Base-by-base conservation (phyloP, 2,329 filamentous ascomycete genomes). In the Blastomyces silverae region DNA sequence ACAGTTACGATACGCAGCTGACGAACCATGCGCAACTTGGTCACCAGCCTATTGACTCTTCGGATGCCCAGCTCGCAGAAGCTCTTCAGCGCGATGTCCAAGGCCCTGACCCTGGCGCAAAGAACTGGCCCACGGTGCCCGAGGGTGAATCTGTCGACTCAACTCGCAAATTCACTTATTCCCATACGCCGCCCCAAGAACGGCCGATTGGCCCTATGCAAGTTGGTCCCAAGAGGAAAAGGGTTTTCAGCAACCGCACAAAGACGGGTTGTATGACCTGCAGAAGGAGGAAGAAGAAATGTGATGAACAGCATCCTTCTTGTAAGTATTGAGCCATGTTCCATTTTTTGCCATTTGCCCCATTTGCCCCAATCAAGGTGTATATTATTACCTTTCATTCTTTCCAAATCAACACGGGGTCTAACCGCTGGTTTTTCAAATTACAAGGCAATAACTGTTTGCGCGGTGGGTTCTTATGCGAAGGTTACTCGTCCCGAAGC, bases 201-300 rank as follows among this genome's bases (percentile, higher is more conserved):
- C 71, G 75, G 56, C 64, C 75, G 60, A 69, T 73, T 46, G 65
- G 73, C 42, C 72, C 77, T 37, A 70, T 76, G 66, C 75, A 71
- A 67, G 70, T 77, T 64, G 73, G 77, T 65, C 73, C 76, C 17
- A 79, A 82, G 68, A 75, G 81, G 65, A 83, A 83, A 66, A 76
- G 81, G 25, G 79, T 81, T 73, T 97, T 97, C 73, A 96, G 91
- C 79, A 96, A 97, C 76, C 85, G 93, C 66, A 97, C 93, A 25
- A 97, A 97, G 79, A 97, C 92, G 11, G 92, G 92, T 42, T 97
- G 93, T 76, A 86, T 96, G 78, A 97, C 93, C 6, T 97, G 93
- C 75, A 85, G 93, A 66, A 86, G 86, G 74, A 85, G 93, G 66
- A 97, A 97, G 84, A 97, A 97, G 86, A 97, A 97, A 79, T 97